Conservation (phyloP, 805 yeast species). For the Sugiyamaella chiloensis region DNA sequence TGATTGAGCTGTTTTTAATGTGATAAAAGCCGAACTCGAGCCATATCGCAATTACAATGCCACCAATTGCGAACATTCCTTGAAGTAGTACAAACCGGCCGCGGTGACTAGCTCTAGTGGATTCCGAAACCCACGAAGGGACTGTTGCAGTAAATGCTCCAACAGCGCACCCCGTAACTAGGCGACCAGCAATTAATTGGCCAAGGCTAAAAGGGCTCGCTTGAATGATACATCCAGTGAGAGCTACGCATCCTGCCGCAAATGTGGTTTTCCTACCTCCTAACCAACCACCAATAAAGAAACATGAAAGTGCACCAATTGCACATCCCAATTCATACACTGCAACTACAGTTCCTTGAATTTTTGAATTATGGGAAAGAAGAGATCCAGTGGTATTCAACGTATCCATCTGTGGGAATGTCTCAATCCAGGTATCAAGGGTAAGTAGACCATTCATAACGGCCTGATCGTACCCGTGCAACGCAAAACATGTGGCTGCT, state of each 20-base stretch:
- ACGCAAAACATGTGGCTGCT: background rate
- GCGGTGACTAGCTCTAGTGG: slow-evolving; percentile 61
- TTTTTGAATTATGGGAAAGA: background rate
- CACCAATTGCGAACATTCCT: slow-evolving; percentile 60
- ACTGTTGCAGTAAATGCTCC: slow-evolving; percentile 78
- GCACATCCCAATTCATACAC: slow-evolving; percentile 10
- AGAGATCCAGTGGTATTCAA: background rate
- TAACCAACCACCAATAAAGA: slow-evolving; percentile 1
- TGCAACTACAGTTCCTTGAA: slow-evolving; percentile 3
- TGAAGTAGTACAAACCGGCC: slow-evolving; percentile 67
- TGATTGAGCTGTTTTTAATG: slow-evolving; percentile 45
- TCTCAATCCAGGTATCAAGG: background rate
- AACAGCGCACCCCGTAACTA: slow-evolving; percentile 69
- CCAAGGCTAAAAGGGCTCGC: slow-evolving; percentile 38
- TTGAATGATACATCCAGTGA: background rate
- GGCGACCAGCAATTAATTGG: slow-evolving; percentile 72
- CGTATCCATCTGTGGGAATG: background rate
- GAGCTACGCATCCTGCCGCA: background rate
- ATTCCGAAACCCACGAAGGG: slow-evolving; percentile 80
- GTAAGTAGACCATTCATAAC: background rate
- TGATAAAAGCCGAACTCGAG: slow-evolving; percentile 58
- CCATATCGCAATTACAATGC: slow-evolving; percentile 57
- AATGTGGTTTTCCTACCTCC: background rate
- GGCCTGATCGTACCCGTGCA: slow-evolving; percentile 4
- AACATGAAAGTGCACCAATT: slow-evolving; percentile 3